Evolutionary conservation across 208 protist genomes (phyloP).

Genomic region (Leishmania aethiopica): DNA sequence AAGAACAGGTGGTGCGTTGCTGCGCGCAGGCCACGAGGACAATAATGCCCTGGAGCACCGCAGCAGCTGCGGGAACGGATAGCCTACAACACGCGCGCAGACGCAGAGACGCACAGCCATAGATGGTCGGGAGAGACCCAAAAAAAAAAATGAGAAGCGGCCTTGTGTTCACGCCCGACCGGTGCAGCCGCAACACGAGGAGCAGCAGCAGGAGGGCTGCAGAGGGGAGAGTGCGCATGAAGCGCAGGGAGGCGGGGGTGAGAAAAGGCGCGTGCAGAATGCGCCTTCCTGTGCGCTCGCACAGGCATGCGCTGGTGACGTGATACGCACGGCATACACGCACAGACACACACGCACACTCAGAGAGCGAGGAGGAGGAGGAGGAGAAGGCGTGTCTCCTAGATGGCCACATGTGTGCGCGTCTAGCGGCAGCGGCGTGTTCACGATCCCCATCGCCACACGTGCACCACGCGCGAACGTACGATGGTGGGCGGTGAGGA

Average conservation of each 20-base stretch:
- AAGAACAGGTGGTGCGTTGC: background rate
- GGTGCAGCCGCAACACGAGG: background rate
- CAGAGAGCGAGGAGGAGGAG: background rate
- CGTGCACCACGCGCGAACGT: background rate
- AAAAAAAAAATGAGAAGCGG: background rate
- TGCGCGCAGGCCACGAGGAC: background rate
- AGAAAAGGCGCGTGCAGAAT: background rate
- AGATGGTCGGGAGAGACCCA: background rate
- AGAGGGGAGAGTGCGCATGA: background rate
- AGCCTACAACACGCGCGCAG: background rate
- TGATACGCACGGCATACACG: background rate
- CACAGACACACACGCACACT: background rate
- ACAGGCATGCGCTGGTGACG: background rate
- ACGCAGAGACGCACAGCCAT: background rate
- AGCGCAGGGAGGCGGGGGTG: background rate
- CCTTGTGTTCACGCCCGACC: background rate
- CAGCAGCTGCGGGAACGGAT: background rate
- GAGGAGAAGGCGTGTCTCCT: background rate
- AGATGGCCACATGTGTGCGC: background rate
- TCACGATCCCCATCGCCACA: background rate
- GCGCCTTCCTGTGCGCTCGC: background rate
- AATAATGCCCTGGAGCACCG: background rate
- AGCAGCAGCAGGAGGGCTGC: too few species aligned
- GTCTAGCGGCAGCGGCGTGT: background rate
- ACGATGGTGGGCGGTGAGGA: background rate